Evolutionary conservation across 495 filamentous ascomycete genomes (phyloP), one percentile per base, ranked within the genome.

Genomic region (Tuber melanosporum): DNA sequence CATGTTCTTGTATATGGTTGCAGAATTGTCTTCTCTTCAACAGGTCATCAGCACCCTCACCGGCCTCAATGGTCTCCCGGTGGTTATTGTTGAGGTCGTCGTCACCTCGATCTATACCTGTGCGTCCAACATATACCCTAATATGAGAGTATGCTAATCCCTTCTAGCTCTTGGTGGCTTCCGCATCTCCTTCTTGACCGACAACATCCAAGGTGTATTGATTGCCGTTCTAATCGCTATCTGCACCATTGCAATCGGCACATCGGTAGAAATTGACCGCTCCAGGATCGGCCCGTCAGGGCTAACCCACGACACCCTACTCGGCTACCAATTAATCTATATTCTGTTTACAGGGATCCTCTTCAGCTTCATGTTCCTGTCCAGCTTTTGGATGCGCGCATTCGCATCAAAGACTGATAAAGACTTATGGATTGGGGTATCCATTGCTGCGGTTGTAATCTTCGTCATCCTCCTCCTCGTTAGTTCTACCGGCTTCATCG

Each of bases 1-100:
- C 3, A 86, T 94, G 75, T 94, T 93, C 80, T 82, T 94, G 45
- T 93, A 93, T 86, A 93, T 94, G 92, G 90, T 93, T 10, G 89
- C 92, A 15, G 92, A 94, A 83, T 86, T 93, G 69, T 92, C 91
- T 44, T 89, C 91, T 14, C 83, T 94, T 36, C 90, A 92, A 72
- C 92, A 93, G 82, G 92, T 93, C 72, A 85, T 93, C 79, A 89
- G 84, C 72, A 86, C 88, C n/a, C 83, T 94, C 79, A 92, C 92
- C 3, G 92, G 92, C 19, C 85, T 94, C 74, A 85, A 93, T 76
- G 90, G 90, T 6, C 85, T 93, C n/a, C 91, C 92, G 15, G 88
- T 90, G 32, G 86, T 93, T 71, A 92, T 94, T 80, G 91, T 92
- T 1, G 86, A 94, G 79, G 91, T 90, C 83, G 83, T 86, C 57